A percentile compares a stretch with the other conserved stretches of the same genome.
phyloP scores from a whole-genome alignment of 805 yeast genomes.

The Danielia oregonensis region DNA sequence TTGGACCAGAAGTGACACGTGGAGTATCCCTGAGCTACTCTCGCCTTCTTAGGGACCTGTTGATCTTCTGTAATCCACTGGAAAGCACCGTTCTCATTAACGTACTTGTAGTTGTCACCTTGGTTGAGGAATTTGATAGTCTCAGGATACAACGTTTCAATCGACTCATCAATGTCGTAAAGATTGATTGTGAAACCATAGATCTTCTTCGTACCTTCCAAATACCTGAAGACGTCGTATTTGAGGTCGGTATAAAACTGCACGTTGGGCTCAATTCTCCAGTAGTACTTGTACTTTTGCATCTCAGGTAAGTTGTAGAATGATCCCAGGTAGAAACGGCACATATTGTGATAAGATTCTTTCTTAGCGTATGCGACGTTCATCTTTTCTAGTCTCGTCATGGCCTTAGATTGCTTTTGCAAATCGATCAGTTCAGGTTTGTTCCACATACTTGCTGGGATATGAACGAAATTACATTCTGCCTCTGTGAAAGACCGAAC shows the following conservation, averaged over 20 bases:
- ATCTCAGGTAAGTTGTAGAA: constrained; percentile 64
- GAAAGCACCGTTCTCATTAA: constrained; percentile 46
- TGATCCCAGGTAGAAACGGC: constrained; percentile 67
- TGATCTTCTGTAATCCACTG: constrained; percentile 50
- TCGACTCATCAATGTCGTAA: constrained; percentile 66
- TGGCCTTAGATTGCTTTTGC: constrained; percentile 37
- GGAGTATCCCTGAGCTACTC: constrained; percentile 47
- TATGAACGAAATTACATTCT: constrained; percentile 35
- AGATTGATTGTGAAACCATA: constrained; percentile 72
- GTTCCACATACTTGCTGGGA: constrained; percentile 48
- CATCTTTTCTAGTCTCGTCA: constrained; percentile 35
- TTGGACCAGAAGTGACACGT: constrained; percentile 90
- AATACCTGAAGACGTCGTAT: constrained; percentile 74
- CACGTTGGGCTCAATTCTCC: constrained; percentile 80
- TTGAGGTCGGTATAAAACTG: constrained; percentile 63
- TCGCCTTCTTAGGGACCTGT: constrained; percentile 46
- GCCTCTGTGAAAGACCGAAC: constrained; percentile 34
- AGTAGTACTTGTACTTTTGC: constrained; percentile 61
- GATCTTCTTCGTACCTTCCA: constrained; percentile 61
- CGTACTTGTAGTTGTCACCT: constrained; percentile 55
- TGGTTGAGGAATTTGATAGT: constrained; percentile 56
- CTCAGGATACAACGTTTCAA: constrained; percentile 63
- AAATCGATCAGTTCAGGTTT: constrained; percentile 56
- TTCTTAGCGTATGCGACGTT: constrained; percentile 59
- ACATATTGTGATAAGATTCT: constrained; percentile 77